phyloP scores from a whole-genome alignment of 139 green algal species.

The Chlamydomonas sp. region DNA sequence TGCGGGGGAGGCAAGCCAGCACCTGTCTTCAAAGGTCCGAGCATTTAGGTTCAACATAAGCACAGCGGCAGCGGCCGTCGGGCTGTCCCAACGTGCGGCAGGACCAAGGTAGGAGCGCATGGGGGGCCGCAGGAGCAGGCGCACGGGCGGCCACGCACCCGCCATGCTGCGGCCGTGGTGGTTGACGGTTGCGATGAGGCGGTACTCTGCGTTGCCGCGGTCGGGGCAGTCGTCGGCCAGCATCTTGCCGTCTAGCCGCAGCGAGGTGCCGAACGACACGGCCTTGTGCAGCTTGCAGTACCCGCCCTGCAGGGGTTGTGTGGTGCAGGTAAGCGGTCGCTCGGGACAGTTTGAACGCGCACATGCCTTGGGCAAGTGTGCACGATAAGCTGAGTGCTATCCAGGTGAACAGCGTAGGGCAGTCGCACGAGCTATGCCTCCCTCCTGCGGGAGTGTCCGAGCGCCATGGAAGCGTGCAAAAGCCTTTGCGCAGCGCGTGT shows the following conservation, averaged over 20 bases:
- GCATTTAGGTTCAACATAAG: no score
- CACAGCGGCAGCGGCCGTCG: slow-evolving; percentile 64
- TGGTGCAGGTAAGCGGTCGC: no score
- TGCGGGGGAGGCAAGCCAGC: slow-evolving; percentile 14
- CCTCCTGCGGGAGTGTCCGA: background rate
- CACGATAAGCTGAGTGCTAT: no score
- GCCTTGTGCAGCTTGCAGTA: slow-evolving; percentile 68
- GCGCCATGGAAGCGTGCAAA: background rate
- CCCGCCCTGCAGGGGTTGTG: background rate
- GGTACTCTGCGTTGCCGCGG: slow-evolving; percentile 59
- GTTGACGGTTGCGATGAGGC: slow-evolving; percentile 73
- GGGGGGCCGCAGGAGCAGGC: no score
- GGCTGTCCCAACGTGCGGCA: slow-evolving; percentile 39
- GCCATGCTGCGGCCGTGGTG: slow-evolving; percentile 57
- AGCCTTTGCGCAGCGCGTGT: no score
- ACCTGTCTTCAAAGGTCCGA: background rate
- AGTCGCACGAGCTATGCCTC: no score
- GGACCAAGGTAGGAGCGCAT: background rate
- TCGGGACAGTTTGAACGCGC: no score
- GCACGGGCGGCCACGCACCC: slow-evolving; percentile 27
- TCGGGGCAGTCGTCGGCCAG: slow-evolving; percentile 62
- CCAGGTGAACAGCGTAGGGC: no score
- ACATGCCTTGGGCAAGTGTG: no score
- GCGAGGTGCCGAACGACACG: slow-evolving; percentile 59
- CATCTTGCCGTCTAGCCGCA: slow-evolving; percentile 54